Evolutionary conservation across 163 green algal species (phyloP).

Genomic region (Volvox carteri): DNA sequence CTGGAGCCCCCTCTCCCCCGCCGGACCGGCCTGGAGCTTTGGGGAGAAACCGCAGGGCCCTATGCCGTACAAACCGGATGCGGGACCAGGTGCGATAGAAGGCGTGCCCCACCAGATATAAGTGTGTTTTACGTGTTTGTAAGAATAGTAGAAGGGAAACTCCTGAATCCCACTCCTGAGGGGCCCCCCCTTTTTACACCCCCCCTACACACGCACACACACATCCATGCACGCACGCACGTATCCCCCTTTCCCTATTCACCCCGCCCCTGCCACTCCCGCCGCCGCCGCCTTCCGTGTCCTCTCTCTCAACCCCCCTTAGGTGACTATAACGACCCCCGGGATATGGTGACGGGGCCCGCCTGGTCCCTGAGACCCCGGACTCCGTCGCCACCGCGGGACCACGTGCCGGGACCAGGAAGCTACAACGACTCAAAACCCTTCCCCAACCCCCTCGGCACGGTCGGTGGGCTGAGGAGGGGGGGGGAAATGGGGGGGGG

Average conservation of each 20-base stretch:
- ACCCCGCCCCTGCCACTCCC: not conserved
- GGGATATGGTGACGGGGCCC: slow-evolving; percentile 50
- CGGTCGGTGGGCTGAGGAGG: slow-evolving; percentile 5
- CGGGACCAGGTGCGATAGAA: slow-evolving; percentile 20
- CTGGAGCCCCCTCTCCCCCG: slow-evolving; percentile 20
- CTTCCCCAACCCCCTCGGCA: slow-evolving; percentile 53
- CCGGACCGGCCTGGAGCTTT: slow-evolving; percentile 46
- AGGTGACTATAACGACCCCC: slow-evolving; percentile 56
- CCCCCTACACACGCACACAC: too few relatives aligned
- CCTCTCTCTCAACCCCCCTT: not conserved
- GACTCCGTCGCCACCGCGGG: not conserved
- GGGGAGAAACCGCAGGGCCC: not conserved
- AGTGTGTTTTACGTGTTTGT: not conserved
- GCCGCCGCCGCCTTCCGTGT: too few relatives aligned
- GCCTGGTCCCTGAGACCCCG: slow-evolving; percentile 55
- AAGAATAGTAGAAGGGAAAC: too few relatives aligned
- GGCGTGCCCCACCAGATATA: not conserved
- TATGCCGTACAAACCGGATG: slow-evolving; percentile 39
- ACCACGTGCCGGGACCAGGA: slow-evolving; percentile 48
- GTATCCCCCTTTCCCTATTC: too few relatives aligned
- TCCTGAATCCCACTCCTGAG: too few relatives aligned
- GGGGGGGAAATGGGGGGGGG: not conserved
- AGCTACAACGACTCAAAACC: slow-evolving; percentile 41
- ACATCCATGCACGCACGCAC: too few relatives aligned
- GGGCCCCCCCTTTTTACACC: too few relatives aligned